phyloP scores from a whole-genome alignment of 148 eudicot genomes.

The Persicaria maculosa region DNA sequence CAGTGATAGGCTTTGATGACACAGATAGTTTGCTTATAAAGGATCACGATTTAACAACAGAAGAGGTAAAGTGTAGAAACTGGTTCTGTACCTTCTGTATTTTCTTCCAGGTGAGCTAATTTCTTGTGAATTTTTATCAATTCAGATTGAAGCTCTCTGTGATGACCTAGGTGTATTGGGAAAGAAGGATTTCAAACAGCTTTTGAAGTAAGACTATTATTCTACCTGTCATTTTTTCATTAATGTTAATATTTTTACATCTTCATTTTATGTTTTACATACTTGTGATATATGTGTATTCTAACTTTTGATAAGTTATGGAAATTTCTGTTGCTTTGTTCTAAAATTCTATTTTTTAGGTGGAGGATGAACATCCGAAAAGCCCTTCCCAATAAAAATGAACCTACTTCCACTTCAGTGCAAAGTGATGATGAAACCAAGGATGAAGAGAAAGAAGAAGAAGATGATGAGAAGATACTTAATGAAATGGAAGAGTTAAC shows the following conservation, averaged over 20 bases:
- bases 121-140: conserved; percentile 6
- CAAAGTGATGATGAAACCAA: conserved; percentile 28
- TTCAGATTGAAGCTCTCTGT: conserved; percentile 66
- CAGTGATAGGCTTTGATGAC: conserved; percentile 61
- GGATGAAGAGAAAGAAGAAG: conserved; percentile 20
- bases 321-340: background rate
- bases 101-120: background rate
- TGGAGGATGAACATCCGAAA: conserved; percentile 78
- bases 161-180: conserved; percentile 83
- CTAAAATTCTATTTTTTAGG: conserved; percentile 31
- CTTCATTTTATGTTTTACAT: background rate
- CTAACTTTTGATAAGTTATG: background rate
- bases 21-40: conserved; percentile 49
- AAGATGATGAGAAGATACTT: conserved; percentile 60
- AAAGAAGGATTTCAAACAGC: conserved; percentile 91
- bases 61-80: conserved; percentile 47
- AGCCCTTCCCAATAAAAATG: conserved; percentile 45
- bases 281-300: background rate
- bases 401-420: conserved; percentile 23
- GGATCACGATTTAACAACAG: conserved; percentile 65
- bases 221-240: background rate
- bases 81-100: conserved; percentile 5
- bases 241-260: background rate
- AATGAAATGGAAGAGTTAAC: conserved; percentile 83
- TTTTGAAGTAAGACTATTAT: conserved; percentile 53